phyloP scores from a whole-genome alignment of 1,284 basidiomycete genomes.

The Ustilago shanxiensis region DNA sequence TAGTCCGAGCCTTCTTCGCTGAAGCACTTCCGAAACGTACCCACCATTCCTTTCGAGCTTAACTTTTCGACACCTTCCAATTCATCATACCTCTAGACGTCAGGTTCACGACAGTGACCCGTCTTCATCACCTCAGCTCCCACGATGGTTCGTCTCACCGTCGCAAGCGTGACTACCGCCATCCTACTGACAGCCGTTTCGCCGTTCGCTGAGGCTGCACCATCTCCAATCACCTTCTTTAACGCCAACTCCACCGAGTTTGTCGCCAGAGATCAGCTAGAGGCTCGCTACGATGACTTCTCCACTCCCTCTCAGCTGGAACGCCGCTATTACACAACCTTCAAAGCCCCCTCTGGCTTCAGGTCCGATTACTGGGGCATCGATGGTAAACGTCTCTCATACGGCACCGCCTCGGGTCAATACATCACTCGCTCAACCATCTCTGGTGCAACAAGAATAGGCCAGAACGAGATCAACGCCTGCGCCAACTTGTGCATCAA shows the following conservation, averaged over 20 bases:
- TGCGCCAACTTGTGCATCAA: conserved; percentile 17
- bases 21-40: neutral
- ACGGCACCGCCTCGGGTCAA: conserved; percentile 19
- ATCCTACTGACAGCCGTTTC: conserved; percentile 17
- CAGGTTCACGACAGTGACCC: neutral
- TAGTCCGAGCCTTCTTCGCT: neutral
- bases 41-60: neutral
- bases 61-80: neutral
- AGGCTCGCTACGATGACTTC: conserved; percentile 15
- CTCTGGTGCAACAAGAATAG: conserved; percentile 11
- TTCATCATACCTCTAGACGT: neutral
- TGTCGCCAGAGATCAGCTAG: conserved; percentile 10
- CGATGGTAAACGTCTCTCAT: conserved; percentile 22
- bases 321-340: conserved; percentile 13
- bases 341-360: conserved; percentile 21
- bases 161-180: conserved; percentile 14
- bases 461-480: conserved; percentile 18
- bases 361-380: conserved; percentile 23
- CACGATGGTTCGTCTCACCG: conserved; percentile 19
- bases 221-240: conserved; percentile 9
- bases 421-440: conserved; percentile 29
- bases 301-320: neutral
- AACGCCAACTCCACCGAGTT: conserved; percentile 11
- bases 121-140: neutral
- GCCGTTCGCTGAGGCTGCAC: conserved; percentile 10